Percentiles rank a stretch among this genome's conserved stretches.
Evolutionary conservation across 129 eudicot genomes (phyloP).

Genomic region (Flaveria bidentis): DNA sequence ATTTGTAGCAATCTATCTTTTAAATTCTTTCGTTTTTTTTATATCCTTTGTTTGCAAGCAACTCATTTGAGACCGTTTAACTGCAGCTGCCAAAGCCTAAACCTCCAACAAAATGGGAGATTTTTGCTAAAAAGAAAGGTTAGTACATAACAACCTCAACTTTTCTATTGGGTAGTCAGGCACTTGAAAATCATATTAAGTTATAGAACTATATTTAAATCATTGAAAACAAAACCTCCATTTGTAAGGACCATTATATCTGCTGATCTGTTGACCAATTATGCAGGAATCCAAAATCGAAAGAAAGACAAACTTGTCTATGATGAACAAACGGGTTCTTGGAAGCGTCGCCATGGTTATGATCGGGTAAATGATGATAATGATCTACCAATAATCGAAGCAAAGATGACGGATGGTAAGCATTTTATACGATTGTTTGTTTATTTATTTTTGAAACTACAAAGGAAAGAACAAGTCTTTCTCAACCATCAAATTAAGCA

Average conservation of each 20-base stretch:
- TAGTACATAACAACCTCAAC: neutral
- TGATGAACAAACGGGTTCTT: conserved; percentile 77
- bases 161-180: neutral
- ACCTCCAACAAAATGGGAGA: conserved; percentile 96
- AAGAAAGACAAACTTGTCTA: conserved; percentile 79
- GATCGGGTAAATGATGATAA: conserved; percentile 93
- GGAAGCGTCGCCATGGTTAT: conserved; percentile 96
- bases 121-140: conserved; percentile 87
- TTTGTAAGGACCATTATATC: neutral
- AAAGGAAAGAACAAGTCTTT: neutral
- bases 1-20: neutral
- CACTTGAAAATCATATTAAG: neutral
- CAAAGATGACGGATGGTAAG: conserved; percentile 90
- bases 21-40: neutral
- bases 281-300: conserved; percentile 65
- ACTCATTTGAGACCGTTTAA: neutral
- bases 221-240: neutral
- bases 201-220: neutral
- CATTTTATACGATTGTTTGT: neutral
- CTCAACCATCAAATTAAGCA: neutral
- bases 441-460: neutral
- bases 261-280: conserved; percentile 16
- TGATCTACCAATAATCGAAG: conserved; percentile 79
- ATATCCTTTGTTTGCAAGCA: neutral
- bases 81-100: conserved; percentile 80